These are phyloP conservation scores for Mucor ambiguus DNA, from an alignment of 371 early-diverging fungal species.

Conservation along the genomic window DNA sequence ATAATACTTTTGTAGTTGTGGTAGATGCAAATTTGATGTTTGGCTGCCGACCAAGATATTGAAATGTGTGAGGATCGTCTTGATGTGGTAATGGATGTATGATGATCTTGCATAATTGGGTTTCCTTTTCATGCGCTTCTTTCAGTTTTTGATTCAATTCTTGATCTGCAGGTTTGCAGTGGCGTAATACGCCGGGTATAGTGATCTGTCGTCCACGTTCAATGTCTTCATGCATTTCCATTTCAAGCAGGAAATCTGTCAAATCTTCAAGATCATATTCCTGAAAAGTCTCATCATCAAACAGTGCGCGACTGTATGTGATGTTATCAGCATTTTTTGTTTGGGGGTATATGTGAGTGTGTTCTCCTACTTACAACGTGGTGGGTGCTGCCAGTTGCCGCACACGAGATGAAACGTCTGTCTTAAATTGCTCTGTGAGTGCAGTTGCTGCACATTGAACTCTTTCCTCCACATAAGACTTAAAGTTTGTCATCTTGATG, in stretches of 20 bases:
- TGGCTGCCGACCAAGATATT: constrained; percentile 7
- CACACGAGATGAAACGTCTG: background rate
- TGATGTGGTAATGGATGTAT: background rate
- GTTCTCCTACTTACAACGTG: constrained; percentile 5
- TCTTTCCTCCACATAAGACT: background rate
- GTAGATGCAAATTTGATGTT: constrained; percentile 7
- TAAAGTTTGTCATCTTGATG: background rate
- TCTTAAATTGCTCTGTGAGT: background rate
- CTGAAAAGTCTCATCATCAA: constrained; percentile 2
- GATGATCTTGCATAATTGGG: background rate
- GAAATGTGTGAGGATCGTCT: background rate
- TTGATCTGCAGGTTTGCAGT: background rate
- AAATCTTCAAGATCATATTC: background rate
- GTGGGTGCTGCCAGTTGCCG: background rate
- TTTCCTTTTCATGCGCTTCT: constrained; percentile 17
- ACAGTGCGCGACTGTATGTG: background rate
- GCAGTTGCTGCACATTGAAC: background rate
- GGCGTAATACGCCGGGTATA: constrained; percentile 2
- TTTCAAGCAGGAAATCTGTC: constrained; percentile 6
- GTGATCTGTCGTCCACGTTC: background rate
- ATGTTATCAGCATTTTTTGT: too few relatives aligned
- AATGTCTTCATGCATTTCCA: constrained; percentile 13
- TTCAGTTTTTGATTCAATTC: constrained; percentile 5
- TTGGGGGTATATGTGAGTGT: background rate
- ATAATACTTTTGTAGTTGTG: constrained; percentile 7